Evolutionary conservation across 2,329 filamentous ascomycete species (phyloP).

Genomic region (Calonectria leucothoes): DNA sequence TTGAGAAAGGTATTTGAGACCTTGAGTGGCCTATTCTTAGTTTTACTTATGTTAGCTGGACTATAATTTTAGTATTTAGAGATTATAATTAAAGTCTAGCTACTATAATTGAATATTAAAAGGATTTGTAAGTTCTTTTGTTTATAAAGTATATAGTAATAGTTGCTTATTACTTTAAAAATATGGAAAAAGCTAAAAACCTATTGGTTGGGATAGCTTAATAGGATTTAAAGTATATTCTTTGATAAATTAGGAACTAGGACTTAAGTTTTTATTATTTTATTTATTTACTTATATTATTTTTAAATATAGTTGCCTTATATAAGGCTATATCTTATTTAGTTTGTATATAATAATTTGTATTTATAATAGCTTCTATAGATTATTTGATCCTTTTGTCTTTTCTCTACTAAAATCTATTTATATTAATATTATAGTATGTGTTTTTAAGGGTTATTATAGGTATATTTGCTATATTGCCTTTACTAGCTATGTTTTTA

Average conservation of each 20-base stretch:
- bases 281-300: neutral
- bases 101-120: neutral
- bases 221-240: neutral
- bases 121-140: neutral
- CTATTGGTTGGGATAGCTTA: neutral
- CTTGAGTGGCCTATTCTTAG: neutral
- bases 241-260: neutral
- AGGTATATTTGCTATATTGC: neutral
- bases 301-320: neutral
- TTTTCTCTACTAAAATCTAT: neutral
- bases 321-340: neutral
- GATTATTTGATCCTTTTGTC: neutral
- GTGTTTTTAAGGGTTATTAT: neutral
- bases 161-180: neutral
- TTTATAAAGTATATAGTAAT: neutral
- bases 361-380: neutral
- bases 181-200: neutral
- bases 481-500: neutral
- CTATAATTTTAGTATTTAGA: neutral
- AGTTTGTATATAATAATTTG: neutral
- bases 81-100: neutral
- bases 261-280: neutral
- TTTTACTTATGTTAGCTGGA: neutral
- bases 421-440: neutral
- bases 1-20: neutral